Evolutionary conservation across 148 eudicot species (phyloP), one percentile per base, ranked within the genome.

Genomic region (Polygonum maritimum): DNA sequence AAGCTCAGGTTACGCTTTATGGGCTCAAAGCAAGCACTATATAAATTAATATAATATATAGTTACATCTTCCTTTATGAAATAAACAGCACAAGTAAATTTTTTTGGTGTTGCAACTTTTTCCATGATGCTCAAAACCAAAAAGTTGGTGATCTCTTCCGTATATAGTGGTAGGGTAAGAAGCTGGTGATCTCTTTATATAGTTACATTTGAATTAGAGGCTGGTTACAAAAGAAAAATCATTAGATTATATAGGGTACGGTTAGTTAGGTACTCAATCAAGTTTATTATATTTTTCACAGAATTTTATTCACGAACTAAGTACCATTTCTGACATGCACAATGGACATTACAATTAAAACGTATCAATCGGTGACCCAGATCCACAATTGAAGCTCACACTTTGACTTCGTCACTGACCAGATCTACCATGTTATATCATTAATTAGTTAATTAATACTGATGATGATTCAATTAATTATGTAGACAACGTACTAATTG

Each of bases 311-410:
- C 19, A 38, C 16, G 38, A 5, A 38, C 16, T 36, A 5, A 36
- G 38, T 67, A 36, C 5, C 14, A 15, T 15, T 38, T 36, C 71
- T 44, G 71, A 67, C 45, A 67, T 67, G 18, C 15, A 67, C 5
- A 35, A 63, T 6, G 40, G 7, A 63, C 31, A 62, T 62, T n/a
- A 48, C 49, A 48, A 48, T 48, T 48, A 4, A 0, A 60, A 57
- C 26, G 35, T 31, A 62, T 31, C 40, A 35, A 67, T 2, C 7
- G 44, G 44, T 67, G 71, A 67, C 45, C 71, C 44, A 67, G 71
- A 67, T 67, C 71, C 71, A 67, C 71, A 67, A 38, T 67, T 67
- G 45, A 67, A 36, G 71, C 71, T 67, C 71, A 35, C 45, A 35
- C 71, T 67, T 67, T 67, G 71, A 67, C 71, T 67, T 31, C 38